Percentiles rank a stretch among this genome's conserved stretches.
These are phyloP conservation scores for Wickerhamomyces tratensis DNA, from an alignment of 805 yeast genomes.

Conservation along the genomic window DNA sequence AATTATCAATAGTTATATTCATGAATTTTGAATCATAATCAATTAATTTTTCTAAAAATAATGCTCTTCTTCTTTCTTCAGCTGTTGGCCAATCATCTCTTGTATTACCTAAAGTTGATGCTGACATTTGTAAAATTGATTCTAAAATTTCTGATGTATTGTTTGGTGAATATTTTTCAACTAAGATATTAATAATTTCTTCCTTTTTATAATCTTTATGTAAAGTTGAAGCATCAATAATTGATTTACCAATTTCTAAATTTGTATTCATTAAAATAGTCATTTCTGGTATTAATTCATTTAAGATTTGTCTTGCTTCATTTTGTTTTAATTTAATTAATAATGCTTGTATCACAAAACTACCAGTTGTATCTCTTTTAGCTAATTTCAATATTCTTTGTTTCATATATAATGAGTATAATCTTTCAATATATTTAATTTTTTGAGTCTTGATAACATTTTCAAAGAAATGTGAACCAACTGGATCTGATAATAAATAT, in stretches of 20 bases:
- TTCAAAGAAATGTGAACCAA: conserved; percentile 91
- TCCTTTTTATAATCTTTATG: conserved; percentile 50
- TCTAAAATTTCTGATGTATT: conserved; percentile 43
- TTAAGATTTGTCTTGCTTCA: conserved; percentile 55
- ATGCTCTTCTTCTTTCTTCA: conserved; percentile 72
- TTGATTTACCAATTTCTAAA: conserved; percentile 56
- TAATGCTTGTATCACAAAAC: conserved; percentile 66
- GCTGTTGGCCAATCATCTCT: conserved; percentile 89
- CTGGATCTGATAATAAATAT: conserved; percentile 71
- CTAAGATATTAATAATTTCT: conserved; percentile 42
- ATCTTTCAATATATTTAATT: conserved; percentile 56
- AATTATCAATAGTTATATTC: conserved; percentile 45
- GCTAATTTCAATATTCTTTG: conserved; percentile 67
- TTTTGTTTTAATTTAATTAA: conserved; percentile 52
- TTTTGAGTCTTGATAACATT: conserved; percentile 57
- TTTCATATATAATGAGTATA: conserved; percentile 63
- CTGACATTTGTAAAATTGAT: conserved; percentile 50
- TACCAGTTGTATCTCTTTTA: conserved; percentile 76
- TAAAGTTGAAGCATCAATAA: conserved; percentile 55
- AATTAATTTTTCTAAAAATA: conserved; percentile 66
- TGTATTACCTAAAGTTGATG: conserved; percentile 73
- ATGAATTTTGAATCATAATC: conserved; percentile 56
- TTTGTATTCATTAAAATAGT: conserved; percentile 53
- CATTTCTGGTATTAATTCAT: conserved; percentile 57
- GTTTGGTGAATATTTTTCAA: conserved; percentile 33